A percentile compares a stretch with the other conserved stretches of the same genome.
Evolutionary conservation across 495 filamentous ascomycete genomes (phyloP).

Genomic region (Penicillium goetzii): DNA sequence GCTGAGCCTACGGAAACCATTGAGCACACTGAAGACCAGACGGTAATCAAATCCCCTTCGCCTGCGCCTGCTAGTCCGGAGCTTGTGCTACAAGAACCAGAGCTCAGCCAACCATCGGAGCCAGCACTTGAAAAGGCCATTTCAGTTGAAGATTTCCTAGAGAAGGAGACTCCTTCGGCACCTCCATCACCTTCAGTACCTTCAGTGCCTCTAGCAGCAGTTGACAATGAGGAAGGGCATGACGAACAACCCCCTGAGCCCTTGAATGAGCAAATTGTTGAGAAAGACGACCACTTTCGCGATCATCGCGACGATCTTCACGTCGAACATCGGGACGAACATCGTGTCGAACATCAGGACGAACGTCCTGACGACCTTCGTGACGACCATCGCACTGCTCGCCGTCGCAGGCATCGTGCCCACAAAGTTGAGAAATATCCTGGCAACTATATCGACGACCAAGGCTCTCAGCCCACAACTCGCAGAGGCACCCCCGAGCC

Average conservation of each 20-base stretch:
- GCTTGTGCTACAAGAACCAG: slow-evolving; percentile 30
- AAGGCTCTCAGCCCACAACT: slow-evolving; percentile 10
- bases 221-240: slow-evolving; percentile 26
- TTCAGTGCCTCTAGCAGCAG: slow-evolving; percentile 17
- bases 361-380: not conserved
- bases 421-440: not conserved
- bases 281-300: slow-evolving; percentile 21
- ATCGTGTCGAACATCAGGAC: not conserved
- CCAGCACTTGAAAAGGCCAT: slow-evolving; percentile 30
- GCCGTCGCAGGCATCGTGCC: not conserved
- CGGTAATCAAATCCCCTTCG: slow-evolving; percentile 34
- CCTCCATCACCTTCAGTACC: not conserved
- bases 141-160: slow-evolving; percentile 25
- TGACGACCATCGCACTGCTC: not conserved
- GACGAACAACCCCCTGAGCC: slow-evolving; percentile 24
- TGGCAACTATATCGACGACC: slow-evolving; percentile 17
- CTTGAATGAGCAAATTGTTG: slow-evolving; percentile 24
- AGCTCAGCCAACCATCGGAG: slow-evolving; percentile 25
- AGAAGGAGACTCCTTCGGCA: slow-evolving; percentile 13
- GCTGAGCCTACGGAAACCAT: slow-evolving; percentile 32
- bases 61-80: slow-evolving; percentile 32
- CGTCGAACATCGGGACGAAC: not conserved
- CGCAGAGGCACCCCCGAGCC: slow-evolving; percentile 14
- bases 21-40: slow-evolving; percentile 32
- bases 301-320: slow-evolving; percentile 8